These are phyloP conservation scores for Kodamaea sp. DNA, from an alignment of 1,139 yeast species.

Conservation along the genomic window DNA sequence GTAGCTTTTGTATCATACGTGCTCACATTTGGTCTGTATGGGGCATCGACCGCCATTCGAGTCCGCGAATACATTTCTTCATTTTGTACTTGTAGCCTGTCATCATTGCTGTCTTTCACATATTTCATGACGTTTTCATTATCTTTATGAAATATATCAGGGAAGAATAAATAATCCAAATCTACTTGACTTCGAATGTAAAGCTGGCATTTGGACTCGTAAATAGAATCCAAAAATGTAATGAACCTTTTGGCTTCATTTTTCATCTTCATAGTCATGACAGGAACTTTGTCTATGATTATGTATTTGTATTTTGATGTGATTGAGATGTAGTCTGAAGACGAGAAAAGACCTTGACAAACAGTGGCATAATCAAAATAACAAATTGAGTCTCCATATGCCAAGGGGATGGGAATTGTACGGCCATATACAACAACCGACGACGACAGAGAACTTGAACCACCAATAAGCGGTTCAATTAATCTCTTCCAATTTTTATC, in stretches of 20 bases:
- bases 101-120: slow-evolving; percentile 19
- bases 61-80: slow-evolving; percentile 71
- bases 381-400: slow-evolving; percentile 39
- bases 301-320: slow-evolving; percentile 58
- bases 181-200: slow-evolving; percentile 48
- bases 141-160: slow-evolving; percentile 28
- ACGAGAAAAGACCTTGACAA: slow-evolving; percentile 57
- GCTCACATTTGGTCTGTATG: slow-evolving; percentile 68
- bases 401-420: slow-evolving; percentile 43
- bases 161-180: slow-evolving; percentile 57
- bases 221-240: slow-evolving; percentile 62
- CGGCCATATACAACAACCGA: slow-evolving; percentile 56
- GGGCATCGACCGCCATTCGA: slow-evolving; percentile 54
- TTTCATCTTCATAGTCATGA: slow-evolving; percentile 53
- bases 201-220: slow-evolving; percentile 63
- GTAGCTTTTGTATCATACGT: slow-evolving; percentile 50
- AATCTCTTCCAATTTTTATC: slow-evolving; percentile 8
- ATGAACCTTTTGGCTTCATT: slow-evolving; percentile 69
- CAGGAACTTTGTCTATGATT: slow-evolving; percentile 60
- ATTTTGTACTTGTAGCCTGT: slow-evolving; percentile 48
- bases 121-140: slow-evolving; percentile 3
- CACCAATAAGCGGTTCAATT: slow-evolving; percentile 10
- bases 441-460: slow-evolving; percentile 25
- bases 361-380: slow-evolving; percentile 51
- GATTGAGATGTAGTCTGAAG: slow-evolving; percentile 67